Conservation (phyloP, 75 land plant species). For the Gnetum montanum region DNA sequence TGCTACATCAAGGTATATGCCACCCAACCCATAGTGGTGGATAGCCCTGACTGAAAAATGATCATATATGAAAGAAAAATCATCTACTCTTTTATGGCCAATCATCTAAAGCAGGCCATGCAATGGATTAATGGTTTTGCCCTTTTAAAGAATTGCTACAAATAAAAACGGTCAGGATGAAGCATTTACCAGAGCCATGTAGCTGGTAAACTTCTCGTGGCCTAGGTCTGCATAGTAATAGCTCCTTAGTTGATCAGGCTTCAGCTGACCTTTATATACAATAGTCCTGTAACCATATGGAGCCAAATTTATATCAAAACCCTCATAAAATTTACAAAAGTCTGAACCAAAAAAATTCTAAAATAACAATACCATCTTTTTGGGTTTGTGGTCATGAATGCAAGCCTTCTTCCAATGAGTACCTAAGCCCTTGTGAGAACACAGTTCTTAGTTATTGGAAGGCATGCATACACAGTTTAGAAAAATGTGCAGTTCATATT, state of each 20-base stretch:
- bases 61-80: neutral
- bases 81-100: conserved; percentile 1
- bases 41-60: conserved; percentile 5
- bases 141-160: neutral
- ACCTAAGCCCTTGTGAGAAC: neutral
- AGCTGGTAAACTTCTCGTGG: conserved; percentile 86
- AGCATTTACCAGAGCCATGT: conserved; percentile 96
- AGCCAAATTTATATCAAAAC: too few relatives aligned
- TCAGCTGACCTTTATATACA: conserved; percentile 96
- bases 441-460: neutral
- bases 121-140: too few relatives aligned
- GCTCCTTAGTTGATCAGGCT: conserved; percentile 75
- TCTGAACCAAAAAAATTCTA: neutral
- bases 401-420: neutral
- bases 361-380: neutral
- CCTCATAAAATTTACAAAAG: neutral
- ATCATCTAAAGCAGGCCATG: neutral
- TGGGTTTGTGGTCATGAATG: neutral
- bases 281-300: conserved; percentile 87
- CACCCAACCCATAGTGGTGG: conserved; percentile 5
- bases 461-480: neutral
- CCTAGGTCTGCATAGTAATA: conserved; percentile 89
- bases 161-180: conserved; percentile 12
- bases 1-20: conserved; percentile 9
- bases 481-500: neutral